phyloP scores from a whole-genome alignment of 352 stramenopile species.

The Phytophthora cryptogea region DNA sequence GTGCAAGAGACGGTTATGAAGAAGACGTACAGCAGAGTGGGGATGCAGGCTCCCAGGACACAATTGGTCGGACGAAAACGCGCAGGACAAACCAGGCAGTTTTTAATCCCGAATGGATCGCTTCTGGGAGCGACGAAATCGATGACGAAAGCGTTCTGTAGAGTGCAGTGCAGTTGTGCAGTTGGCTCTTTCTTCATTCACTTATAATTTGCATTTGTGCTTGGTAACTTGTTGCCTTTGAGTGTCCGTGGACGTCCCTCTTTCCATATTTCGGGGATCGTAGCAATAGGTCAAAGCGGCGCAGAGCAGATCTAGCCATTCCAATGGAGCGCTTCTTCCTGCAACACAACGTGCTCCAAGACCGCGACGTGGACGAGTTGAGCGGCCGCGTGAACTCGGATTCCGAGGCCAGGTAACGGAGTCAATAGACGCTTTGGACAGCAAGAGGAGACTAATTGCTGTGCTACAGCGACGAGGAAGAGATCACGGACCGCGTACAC shows the following conservation, averaged over 20 bases:
- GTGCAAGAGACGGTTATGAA: slow-evolving; percentile 19
- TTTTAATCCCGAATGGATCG: slow-evolving; percentile 14
- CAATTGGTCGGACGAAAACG: slow-evolving; percentile 2
- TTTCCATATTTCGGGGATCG: slow-evolving; percentile 21
- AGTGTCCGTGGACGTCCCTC: slow-evolving; percentile 9
- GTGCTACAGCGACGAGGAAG: slow-evolving; percentile 46
- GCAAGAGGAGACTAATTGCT: neutral
- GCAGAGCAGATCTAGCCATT: slow-evolving; percentile 2
- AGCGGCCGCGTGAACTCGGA: slow-evolving; percentile 58
- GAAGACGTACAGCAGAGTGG: slow-evolving; percentile 19
- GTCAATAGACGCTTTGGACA: neutral
- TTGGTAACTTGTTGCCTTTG: slow-evolving; percentile 5
- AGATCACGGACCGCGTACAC: slow-evolving; percentile 60
- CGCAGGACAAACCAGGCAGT: slow-evolving; percentile 13
- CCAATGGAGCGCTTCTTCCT: slow-evolving; percentile 86
- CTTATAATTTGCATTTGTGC: slow-evolving; percentile 32
- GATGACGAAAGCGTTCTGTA: slow-evolving; percentile 39
- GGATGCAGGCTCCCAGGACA: slow-evolving; percentile 16
- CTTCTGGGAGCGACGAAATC: slow-evolving; percentile 15
- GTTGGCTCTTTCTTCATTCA: slow-evolving; percentile 31
- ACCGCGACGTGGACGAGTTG: slow-evolving; percentile 76
- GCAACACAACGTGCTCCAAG: slow-evolving; percentile 72
- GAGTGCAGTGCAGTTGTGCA: slow-evolving; percentile 33
- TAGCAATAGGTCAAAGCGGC: slow-evolving; percentile 8
- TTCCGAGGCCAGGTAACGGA: slow-evolving; percentile 65